Base-by-base conservation (phyloP, 257 asterid species). In the Ehretia macrophylla region DNA sequence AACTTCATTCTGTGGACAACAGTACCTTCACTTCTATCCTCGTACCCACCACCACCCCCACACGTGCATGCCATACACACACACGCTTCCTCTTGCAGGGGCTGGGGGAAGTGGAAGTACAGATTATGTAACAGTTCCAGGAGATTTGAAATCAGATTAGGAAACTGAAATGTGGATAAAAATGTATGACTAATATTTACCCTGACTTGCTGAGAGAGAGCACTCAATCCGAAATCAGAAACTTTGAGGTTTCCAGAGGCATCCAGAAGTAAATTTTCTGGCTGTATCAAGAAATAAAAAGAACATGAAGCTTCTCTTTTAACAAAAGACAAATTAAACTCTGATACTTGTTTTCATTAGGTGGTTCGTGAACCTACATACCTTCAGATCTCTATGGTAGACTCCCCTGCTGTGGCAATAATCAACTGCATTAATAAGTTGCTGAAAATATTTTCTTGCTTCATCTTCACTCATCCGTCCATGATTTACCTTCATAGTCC, bases 391-490 rank as follows among this genome's bases (percentile, higher is more conserved):
- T 65, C 98, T 79, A 73, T 90, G 98, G 74, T 85, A 90, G 54
- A 87, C 98, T 65, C 98, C 98, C 74, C 98, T 74, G 74, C 98
- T 90, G 71, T 90, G 98, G 80, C 96, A 90, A 72, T 83, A 90
- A 80, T 90, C 98, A 62, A 90, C 85, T 9, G 86, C 96, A 74
- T 90, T 82, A 51, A 90, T 85, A 61, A 90, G 95, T 62, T 90
- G 98, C 65, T 90, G 98, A 73, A 90, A 90, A 75, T 87, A 90
- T 66, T 78, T 90, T 73, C 96, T 83, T 13, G 94, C 96, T 66
- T 90, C 96, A 1, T 78, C 82, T 77, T 90, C 98, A 59, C 60
- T 75, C 98, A 90, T 87, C 58, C 98, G 73, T 62, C 96, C 96
- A 37, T 80, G 74, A 77, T 85, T 87, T 58, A 85, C 98, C 98